Percentiles rank a stretch among this genome's conserved stretches.
phyloP scores from a whole-genome alignment of 78 protist species.

The Blattamonas nauphoetae region DNA sequence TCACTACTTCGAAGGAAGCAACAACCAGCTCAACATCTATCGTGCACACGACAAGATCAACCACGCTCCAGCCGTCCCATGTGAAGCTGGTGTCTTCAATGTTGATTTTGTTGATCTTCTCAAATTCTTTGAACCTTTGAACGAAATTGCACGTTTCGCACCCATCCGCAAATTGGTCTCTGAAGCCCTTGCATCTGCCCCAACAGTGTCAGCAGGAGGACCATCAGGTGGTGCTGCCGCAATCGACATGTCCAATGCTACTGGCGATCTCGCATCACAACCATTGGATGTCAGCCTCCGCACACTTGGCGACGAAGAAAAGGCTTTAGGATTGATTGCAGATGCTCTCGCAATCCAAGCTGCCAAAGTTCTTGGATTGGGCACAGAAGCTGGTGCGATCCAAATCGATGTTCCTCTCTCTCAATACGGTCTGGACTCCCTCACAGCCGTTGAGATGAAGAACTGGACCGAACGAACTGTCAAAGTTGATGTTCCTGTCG shows the following conservation, averaged over 20 bases:
- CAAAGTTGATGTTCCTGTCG: background rate
- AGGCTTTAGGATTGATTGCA: background rate
- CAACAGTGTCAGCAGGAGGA: background rate
- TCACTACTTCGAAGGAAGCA: background rate
- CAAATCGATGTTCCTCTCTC: background rate
- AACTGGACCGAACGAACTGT: background rate
- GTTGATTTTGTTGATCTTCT: background rate
- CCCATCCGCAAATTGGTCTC: background rate
- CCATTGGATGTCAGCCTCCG: background rate
- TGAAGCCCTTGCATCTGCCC: background rate
- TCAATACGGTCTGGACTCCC: background rate
- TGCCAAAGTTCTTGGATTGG: background rate
- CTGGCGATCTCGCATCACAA: no score
- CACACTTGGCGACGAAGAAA: background rate
- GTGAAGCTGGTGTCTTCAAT: background rate
- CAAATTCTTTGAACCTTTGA: background rate
- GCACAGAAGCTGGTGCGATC: background rate
- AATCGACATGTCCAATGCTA: no score
- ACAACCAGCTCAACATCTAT: background rate
- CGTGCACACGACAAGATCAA: background rate
- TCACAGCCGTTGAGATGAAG: constrained; percentile 6
- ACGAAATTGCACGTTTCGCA: background rate
- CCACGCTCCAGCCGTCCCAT: background rate
- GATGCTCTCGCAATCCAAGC: background rate
- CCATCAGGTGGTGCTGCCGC: background rate